These are phyloP conservation scores for Solanum tacnaense DNA, from an alignment of 257 asterid genomes.

Conservation along the genomic window DNA sequence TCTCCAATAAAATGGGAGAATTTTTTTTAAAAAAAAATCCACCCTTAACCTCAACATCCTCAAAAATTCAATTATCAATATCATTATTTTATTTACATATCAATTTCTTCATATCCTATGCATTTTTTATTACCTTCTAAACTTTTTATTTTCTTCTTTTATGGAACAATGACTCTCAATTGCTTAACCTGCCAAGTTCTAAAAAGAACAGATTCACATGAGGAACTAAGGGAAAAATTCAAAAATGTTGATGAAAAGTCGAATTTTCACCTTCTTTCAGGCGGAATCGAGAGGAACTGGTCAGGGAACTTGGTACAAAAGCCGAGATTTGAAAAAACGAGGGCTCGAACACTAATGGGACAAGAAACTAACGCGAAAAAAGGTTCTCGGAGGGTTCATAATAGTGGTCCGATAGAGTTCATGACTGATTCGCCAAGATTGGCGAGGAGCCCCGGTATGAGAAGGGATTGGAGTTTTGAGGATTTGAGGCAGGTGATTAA, in stretches of 20 bases:
- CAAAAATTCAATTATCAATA: not conserved
- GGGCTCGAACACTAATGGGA: not conserved
- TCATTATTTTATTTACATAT: not conserved
- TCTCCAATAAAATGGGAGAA: not conserved
- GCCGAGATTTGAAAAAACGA: not conserved
- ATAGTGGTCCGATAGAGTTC: constrained; percentile 9
- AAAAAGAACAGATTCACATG: constrained; percentile 8
- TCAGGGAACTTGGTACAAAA: constrained; percentile 17
- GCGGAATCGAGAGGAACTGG: constrained; percentile 13
- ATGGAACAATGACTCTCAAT: constrained; percentile 10
- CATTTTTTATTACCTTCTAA: not conserved
- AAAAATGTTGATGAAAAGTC: not conserved
- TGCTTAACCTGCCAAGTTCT: constrained; percentile 6
- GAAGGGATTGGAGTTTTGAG: constrained; percentile 52
- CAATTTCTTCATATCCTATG: not conserved
- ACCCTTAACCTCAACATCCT: not conserved
- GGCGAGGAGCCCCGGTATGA: constrained; percentile 42
- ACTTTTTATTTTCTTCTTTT: not conserved
- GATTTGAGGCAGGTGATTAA: constrained; percentile 15
- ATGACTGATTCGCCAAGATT: constrained; percentile 12
- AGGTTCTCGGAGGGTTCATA: constrained; percentile 1
- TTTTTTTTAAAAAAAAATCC: not conserved
- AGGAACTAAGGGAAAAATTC: not conserved
- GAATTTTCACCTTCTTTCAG: not conserved
- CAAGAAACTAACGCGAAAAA: not conserved